These are phyloP conservation scores for Pseudogymnoascus destructans DNA, from an alignment of 2,329 filamentous ascomycete genomes.

Conservation along the genomic window DNA sequence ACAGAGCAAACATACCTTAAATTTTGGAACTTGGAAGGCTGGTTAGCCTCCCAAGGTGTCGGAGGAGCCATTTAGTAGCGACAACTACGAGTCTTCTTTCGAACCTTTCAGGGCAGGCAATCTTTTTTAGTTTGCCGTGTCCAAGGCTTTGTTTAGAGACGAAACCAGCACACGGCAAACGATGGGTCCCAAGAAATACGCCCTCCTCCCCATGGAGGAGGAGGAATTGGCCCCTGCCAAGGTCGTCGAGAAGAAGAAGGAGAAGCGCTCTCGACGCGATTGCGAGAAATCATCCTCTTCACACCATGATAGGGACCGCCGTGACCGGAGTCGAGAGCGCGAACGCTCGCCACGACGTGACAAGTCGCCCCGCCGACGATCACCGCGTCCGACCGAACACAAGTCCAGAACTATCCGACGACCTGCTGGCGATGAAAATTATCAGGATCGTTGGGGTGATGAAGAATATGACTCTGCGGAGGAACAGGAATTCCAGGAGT, in stretches of 20 bases:
- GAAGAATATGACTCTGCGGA: constrained; percentile 47
- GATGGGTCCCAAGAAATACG: constrained; percentile 49
- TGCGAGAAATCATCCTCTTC: constrained; percentile 27
- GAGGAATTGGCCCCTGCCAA: constrained; percentile 44
- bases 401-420: constrained; percentile 38
- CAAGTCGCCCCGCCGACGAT: constrained; percentile 26
- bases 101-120: neutral
- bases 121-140: neutral
- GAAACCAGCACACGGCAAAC: neutral
- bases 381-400: constrained; percentile 28
- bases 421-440: constrained; percentile 43
- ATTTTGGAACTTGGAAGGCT: constrained; percentile 8
- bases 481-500: constrained; percentile 48
- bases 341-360: constrained; percentile 28
- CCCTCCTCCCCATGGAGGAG: constrained; percentile 54
- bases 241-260: constrained; percentile 36
- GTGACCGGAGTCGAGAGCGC: constrained; percentile 25
- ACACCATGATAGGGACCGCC: constrained; percentile 29
- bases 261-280: constrained; percentile 20
- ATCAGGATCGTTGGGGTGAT: constrained; percentile 72
- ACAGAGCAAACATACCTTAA: constrained; percentile 11
- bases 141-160: neutral
- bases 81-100: neutral
- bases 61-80: neutral
- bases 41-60: constrained; percentile 5